Percentiles rank a stretch among this genome's conserved stretches.
Conservation (phyloP, 2,329 filamentous ascomycete species). For the Verticillium nonalfalfae region DNA sequence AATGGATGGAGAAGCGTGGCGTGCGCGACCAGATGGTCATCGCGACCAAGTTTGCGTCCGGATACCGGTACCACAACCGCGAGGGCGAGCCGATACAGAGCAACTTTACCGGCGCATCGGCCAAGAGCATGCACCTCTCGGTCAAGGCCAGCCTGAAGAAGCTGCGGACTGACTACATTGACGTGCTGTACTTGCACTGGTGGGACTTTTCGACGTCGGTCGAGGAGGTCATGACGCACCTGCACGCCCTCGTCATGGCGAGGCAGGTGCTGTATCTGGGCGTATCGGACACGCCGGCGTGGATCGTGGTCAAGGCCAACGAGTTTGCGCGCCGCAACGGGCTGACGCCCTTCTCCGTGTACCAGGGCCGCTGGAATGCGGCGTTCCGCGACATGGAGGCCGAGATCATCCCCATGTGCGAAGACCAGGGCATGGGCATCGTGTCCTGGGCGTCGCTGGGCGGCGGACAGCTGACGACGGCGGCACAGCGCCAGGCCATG, state of each 20-base stretch:
- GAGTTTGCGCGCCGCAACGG: slow-evolving; percentile 25
- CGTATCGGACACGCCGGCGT: slow-evolving; percentile 29
- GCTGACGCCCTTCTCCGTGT: slow-evolving; percentile 26
- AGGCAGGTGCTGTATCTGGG: slow-evolving; percentile 34
- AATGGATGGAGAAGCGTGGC: slow-evolving; percentile 42
- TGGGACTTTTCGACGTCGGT: slow-evolving; percentile 33
- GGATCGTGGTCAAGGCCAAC: slow-evolving; percentile 29
- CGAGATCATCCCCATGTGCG: slow-evolving; percentile 33
- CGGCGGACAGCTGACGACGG: slow-evolving; percentile 39
- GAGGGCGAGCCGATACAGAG: slow-evolving; percentile 27
- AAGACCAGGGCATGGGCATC: slow-evolving; percentile 40
- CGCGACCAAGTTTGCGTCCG: slow-evolving; percentile 48
- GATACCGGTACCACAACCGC: slow-evolving; percentile 29
- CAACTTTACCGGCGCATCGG: slow-evolving; percentile 36
- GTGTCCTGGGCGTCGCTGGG: slow-evolving; percentile 54
- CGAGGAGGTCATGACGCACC: slow-evolving; percentile 31
- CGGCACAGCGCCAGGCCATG: slow-evolving; percentile 20
- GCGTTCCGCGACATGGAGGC: slow-evolving; percentile 27
- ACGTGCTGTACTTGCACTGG: slow-evolving; percentile 36
- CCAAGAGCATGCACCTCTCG: slow-evolving; percentile 30
- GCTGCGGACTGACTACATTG: slow-evolving; percentile 34
- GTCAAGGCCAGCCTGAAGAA: slow-evolving; percentile 35
- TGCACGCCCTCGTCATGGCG: slow-evolving; percentile 30
- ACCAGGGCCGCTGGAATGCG: slow-evolving; percentile 29
- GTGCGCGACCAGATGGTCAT: slow-evolving; percentile 48